Base-by-base conservation (phyloP, 768 basidiomycete genomes). In the Leccinum rimulosum region DNA sequence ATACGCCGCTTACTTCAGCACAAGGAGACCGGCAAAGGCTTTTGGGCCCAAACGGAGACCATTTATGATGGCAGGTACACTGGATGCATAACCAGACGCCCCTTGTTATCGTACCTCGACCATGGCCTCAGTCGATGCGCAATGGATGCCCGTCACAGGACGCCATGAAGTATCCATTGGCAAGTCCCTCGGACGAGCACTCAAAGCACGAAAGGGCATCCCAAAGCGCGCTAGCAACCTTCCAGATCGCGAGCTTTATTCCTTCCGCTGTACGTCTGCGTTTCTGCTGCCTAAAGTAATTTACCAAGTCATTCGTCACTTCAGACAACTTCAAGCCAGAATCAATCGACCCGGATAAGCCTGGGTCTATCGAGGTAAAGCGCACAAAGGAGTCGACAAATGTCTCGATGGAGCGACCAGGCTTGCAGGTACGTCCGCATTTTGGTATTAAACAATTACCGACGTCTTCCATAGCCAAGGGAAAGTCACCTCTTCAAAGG, bases 281-380 rank as follows among this genome's bases (percentile, higher is more conserved):
- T 47, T 60, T 38, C 35, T 27, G n/a, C 50, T 54, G 3, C 47
- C 48, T 6, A 15, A 28, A 31, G 35, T 27, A 3, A 63, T 12
- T 30, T 52, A 48, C 50, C 17, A 27, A 56, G 55, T 22, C n/a
- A 40, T 45, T 52, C 48, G 36, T 47, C 10, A 3, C 47, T 54
- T 50, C 66, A 93, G 91, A 91, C 66, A 85, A 87, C 64, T 90
- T 91, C 74, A 89, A 84, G 69, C 89, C 92, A 3, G 79, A 82
- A 54, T 85, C 87, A 6, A 79, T 92, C 48, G 89, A 93, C 67
- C 63, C 78, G 25, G 77, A 81, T 2, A 87, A 82, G 63, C 80
- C 87, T 36, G 90, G 89, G 17, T 80, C 79, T 30, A 80, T 92
- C 35, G 83, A 87, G 54, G 80, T 88, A 48, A 83, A 77, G 66